Percentiles rank a stretch among this genome's conserved stretches.
Conservation (phyloP, 2,329 filamentous ascomycete genomes). For the Exophiala lecanii-corni region DNA sequence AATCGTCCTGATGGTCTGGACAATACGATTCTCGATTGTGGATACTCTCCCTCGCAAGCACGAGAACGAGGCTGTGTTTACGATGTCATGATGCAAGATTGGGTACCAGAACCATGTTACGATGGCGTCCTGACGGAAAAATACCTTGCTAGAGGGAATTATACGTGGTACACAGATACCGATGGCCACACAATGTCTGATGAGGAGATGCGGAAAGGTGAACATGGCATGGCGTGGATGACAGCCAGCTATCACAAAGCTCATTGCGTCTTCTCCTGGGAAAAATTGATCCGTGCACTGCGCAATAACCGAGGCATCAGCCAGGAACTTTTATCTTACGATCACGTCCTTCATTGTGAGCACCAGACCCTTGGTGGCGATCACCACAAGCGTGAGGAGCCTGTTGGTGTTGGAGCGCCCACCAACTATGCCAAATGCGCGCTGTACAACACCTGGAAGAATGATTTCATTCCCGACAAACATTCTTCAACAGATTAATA, state of each 20-base stretch:
- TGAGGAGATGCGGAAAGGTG: conserved; percentile 23
- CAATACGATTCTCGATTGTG: conserved; percentile 16
- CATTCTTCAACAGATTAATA: conserved; percentile 14
- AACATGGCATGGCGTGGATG: conserved; percentile 18
- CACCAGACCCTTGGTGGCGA: conserved; percentile 13
- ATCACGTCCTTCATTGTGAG: conserved; percentile 24
- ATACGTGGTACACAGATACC: conserved; percentile 20
- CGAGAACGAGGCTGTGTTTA: conserved; percentile 20
- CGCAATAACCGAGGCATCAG: conserved; percentile 19
- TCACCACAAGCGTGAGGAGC: conserved; percentile 14
- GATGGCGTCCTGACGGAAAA: conserved; percentile 19
- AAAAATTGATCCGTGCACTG: conserved; percentile 20
- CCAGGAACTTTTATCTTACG: conserved; percentile 22
- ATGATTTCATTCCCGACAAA: conserved; percentile 19
- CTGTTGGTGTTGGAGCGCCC: conserved; percentile 17
- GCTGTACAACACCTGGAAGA: conserved; percentile 19
- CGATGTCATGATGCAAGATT: conserved; percentile 25
- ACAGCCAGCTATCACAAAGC: conserved; percentile 19
- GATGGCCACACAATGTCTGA: conserved; percentile 13
- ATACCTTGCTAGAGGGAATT: conserved; percentile 21
- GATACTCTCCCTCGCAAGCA: conserved; percentile 15
- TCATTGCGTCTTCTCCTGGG: conserved; percentile 24
- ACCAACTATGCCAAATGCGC: conserved; percentile 23
- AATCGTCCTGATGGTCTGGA: neutral
- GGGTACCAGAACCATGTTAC: conserved; percentile 23